Evolutionary conservation across 2,329 filamentous ascomycete genomes (phyloP), one percentile per base, ranked within the genome.

Genomic region (Emericellopsis atlantica): DNA sequence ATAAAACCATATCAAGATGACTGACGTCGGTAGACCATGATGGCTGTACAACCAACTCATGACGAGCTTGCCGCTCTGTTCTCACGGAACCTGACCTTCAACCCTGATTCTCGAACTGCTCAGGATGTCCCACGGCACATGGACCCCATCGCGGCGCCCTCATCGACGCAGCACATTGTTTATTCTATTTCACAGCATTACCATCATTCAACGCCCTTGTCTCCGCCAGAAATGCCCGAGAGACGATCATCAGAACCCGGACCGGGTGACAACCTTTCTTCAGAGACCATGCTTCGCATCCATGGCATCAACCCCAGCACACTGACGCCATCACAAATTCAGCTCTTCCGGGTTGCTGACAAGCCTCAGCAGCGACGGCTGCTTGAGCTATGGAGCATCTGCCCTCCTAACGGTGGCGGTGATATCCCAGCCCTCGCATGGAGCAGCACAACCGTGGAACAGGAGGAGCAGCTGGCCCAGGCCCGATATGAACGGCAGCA

Each of bases 21-120:
- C 41, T n/a, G 34, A 22, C 11, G 29, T 7, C 21, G 22, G 15
- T 10, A 54, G 52, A 50, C 43, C 38, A 66, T 66, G 62, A 61
- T 58, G 44, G 62, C 62, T 51, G 47, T 62, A 47, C 63, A 61
- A 48, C 51, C 58, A 54, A 50, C 79, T 52, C 79, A 89, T 56
- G 84, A 94, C 48, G 88, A 94, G 50, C 80, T 95, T 31, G 74
- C 81, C n/a, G 67, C 74, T 44, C 78, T 94, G 52, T 88, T 95
- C 60, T 73, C 82, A 40, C 78, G 77, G 49, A 84, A 84, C 56
- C 73, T 93, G 61, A 83, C 72, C 41, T 71, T 92, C 49, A 64
- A 69, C 46, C 62, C 67, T 5, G 59, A 64, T 39, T 42, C 44
- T 12, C 18, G 10, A 22, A 12, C n/a, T 8, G 18, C 22, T 3